Percentiles rank a stretch among this genome's conserved stretches.
These are phyloP conservation scores for Solanum etuberosum DNA, from an alignment of 257 asterid species.

Conservation along the genomic window DNA sequence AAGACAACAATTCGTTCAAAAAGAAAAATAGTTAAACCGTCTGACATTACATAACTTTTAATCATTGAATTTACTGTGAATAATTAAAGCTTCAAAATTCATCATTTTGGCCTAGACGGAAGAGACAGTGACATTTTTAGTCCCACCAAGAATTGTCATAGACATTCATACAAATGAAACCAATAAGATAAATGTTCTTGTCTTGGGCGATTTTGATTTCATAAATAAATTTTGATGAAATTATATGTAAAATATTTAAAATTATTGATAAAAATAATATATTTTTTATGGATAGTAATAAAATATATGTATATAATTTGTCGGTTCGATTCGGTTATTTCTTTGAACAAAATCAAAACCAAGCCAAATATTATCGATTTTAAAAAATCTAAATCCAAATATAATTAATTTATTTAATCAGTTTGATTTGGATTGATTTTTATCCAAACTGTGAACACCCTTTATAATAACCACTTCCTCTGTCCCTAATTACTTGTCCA, in stretches of 20 bases:
- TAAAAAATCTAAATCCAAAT: too few relatives aligned
- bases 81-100: background rate
- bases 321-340: too few relatives aligned
- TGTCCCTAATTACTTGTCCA: too few relatives aligned
- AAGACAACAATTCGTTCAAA: background rate
- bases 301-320: background rate
- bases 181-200: background rate
- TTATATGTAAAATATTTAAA: too few relatives aligned
- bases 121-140: background rate
- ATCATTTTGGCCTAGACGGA: too few relatives aligned
- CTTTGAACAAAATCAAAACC: too few relatives aligned
- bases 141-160: background rate
- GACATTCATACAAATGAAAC: background rate
- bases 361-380: background rate
- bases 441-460: too few relatives aligned
- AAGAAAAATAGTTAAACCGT: background rate
- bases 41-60: background rate
- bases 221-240: too few relatives aligned
- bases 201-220: background rate
- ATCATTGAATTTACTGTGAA: background rate
- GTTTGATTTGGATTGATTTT: too few relatives aligned
- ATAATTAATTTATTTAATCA: background rate
- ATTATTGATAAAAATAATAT: too few relatives aligned
- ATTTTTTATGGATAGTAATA: too few relatives aligned
- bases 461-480: too few relatives aligned